Percentiles rank a stretch among this genome's conserved stretches.
These are phyloP conservation scores for Vicia faba DNA, from an alignment of 306 rosid species.

Conservation along the genomic window DNA sequence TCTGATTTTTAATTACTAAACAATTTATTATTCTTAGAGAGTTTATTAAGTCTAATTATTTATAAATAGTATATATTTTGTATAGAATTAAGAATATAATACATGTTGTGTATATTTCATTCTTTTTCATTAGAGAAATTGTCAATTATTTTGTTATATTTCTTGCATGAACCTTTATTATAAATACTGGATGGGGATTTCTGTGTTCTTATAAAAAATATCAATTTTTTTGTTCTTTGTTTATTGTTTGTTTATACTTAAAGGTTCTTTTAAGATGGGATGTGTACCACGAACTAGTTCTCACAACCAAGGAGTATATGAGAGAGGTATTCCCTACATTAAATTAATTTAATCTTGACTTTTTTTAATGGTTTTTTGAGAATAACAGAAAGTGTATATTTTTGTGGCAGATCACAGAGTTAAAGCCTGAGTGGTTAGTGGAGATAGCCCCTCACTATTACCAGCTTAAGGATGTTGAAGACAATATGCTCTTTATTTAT, in stretches of 20 bases:
- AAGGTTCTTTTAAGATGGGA: constrained; percentile 94
- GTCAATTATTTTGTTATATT: not conserved
- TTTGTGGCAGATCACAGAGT: constrained; percentile 68
- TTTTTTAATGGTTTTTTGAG: constrained; percentile 22
- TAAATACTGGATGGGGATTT: constrained; percentile 1
- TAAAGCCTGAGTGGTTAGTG: constrained; percentile 91
- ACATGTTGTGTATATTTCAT: no score
- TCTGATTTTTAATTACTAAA: no score
- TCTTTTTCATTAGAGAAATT: no score
- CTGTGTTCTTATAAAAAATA: constrained; percentile 19
- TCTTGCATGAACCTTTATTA: constrained; percentile 9
- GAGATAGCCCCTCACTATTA: constrained; percentile 97
- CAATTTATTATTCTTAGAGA: no score
- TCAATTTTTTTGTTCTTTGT: not conserved
- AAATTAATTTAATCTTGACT: constrained; percentile 2
- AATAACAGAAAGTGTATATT: constrained; percentile 34
- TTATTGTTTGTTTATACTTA: constrained; percentile 30
- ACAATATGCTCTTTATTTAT: constrained; percentile 57
- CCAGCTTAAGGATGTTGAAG: constrained; percentile 95
- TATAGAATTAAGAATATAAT: no score
- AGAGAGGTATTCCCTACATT: constrained; percentile 64
- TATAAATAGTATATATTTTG: no score
- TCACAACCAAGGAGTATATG: constrained; percentile 92
- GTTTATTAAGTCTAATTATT: no score
- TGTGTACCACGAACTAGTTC: constrained; percentile 88